Percentiles rank a stretch among this genome's conserved stretches.
Conservation (phyloP, 2,329 filamentous ascomycete species). For the Aureobasidium sp. region DNA sequence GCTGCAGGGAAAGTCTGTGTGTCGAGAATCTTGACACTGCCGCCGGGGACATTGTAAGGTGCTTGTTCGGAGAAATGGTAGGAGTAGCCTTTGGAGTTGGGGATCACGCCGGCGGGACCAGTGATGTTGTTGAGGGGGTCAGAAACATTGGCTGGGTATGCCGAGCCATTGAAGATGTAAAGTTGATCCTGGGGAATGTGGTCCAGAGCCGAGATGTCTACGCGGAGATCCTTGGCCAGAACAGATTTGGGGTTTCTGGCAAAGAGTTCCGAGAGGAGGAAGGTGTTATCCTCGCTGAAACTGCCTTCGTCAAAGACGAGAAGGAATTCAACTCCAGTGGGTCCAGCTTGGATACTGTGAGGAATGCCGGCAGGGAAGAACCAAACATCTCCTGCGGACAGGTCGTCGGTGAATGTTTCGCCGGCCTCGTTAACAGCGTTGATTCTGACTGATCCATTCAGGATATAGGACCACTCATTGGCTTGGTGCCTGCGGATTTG, state of each 20-base stretch:
- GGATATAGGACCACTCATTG: slow-evolving; percentile 26
- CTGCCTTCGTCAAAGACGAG: slow-evolving; percentile 52
- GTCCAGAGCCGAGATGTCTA: slow-evolving; percentile 30
- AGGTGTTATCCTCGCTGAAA: slow-evolving; percentile 53
- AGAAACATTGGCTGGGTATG: slow-evolving; percentile 29
- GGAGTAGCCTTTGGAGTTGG: slow-evolving; percentile 27
- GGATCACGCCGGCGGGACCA: slow-evolving; percentile 28
- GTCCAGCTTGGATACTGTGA: slow-evolving; percentile 37
- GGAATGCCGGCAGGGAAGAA: slow-evolving; percentile 39
- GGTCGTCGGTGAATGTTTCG: slow-evolving; percentile 26
- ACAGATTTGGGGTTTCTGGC: slow-evolving; percentile 35
- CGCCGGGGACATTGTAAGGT: slow-evolving; percentile 46
- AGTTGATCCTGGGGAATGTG: slow-evolving; percentile 32
- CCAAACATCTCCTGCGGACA: slow-evolving; percentile 44
- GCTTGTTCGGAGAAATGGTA: slow-evolving; percentile 41
- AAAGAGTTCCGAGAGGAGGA: slow-evolving; percentile 49
- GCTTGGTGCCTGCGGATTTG: slow-evolving; percentile 17
- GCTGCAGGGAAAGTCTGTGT: slow-evolving; percentile 50
- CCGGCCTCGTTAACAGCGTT: slow-evolving; percentile 26
- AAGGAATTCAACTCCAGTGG: slow-evolving; percentile 50
- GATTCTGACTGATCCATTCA: slow-evolving; percentile 26
- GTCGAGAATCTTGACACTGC: slow-evolving; percentile 53
- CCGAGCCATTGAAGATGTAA: slow-evolving; percentile 37
- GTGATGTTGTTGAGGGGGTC: slow-evolving; percentile 36
- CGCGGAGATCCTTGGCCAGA: slow-evolving; percentile 36